Conservation (phyloP, 352 stramenopile species). For the Globisporangium recalcitrans region DNA sequence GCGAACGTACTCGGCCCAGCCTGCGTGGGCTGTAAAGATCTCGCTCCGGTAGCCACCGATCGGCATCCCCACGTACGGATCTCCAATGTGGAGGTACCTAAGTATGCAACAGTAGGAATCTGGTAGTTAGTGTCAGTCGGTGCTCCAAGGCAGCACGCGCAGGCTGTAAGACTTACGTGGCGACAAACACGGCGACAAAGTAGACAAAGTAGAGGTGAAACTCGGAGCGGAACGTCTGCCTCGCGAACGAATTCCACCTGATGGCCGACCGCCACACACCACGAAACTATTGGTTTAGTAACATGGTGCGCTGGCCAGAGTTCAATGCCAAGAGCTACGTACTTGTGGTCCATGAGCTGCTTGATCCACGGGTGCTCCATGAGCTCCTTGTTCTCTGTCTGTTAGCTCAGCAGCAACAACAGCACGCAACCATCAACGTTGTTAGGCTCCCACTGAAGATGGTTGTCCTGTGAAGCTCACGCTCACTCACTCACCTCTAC, state of each 20-base stretch:
- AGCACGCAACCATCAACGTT: neutral
- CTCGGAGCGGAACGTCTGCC: conserved; percentile 59
- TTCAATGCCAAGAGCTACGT: conserved; percentile 8
- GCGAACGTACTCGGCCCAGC: conserved; percentile 49
- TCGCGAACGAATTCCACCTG: conserved; percentile 75
- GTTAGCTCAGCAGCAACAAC: neutral
- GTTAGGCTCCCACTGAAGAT: neutral
- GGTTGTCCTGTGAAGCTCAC: neutral
- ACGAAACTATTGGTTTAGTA: neutral
- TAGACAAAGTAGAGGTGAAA: conserved; percentile 79
- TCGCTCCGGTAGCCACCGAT: conserved; percentile 61
- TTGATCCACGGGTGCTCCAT: conserved; percentile 73
- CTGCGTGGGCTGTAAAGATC: conserved; percentile 37
- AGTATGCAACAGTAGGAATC: too few species aligned
- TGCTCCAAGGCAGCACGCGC: too few species aligned
- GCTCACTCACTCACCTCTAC: conserved; percentile 36
- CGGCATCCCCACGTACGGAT: conserved; percentile 66
- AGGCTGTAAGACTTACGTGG: conserved; percentile 68
- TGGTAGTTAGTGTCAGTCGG: neutral
- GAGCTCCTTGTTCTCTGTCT: conserved; percentile 79
- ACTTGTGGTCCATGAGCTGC: conserved; percentile 80
- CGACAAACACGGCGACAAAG: conserved; percentile 66
- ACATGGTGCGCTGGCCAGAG: neutral
- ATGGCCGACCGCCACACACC: neutral
- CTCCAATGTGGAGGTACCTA: conserved; percentile 71